Conservation (phyloP, 495 filamentous ascomycete species). For the Tuber umbilicatum region DNA sequence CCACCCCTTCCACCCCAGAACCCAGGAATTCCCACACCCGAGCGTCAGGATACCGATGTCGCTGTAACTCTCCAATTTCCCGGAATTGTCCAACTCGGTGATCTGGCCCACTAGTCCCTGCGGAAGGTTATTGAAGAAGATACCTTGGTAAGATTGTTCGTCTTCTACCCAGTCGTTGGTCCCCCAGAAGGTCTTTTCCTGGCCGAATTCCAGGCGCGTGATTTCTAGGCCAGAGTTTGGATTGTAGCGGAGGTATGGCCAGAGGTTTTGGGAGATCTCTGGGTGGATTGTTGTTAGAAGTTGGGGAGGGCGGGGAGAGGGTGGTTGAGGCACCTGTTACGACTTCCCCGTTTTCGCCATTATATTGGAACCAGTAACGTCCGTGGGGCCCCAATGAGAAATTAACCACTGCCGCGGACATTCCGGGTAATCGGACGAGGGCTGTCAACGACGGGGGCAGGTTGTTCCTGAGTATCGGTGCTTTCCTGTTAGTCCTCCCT, state of each 20-base stretch:
- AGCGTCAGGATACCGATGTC: constrained; percentile 22
- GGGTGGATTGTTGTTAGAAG: not conserved
- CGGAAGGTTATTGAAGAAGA: constrained; percentile 23
- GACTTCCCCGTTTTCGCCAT: constrained; percentile 21
- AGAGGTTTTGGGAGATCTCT: constrained; percentile 26
- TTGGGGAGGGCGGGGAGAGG: not conserved
- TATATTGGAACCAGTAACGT: constrained; percentile 29
- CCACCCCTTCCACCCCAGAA: constrained; percentile 26
- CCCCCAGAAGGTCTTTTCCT: constrained; percentile 20
- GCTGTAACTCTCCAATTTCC: constrained; percentile 13
- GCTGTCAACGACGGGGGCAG: constrained; percentile 20
- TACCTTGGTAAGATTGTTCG: constrained; percentile 21
- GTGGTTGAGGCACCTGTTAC: constrained; percentile 10
- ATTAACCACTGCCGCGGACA: constrained; percentile 22
- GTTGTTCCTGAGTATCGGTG: constrained; percentile 16
- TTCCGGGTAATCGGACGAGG: constrained; percentile 20
- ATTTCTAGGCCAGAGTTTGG: not conserved
- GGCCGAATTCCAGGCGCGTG: constrained; percentile 21
- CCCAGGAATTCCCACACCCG: constrained; percentile 23
- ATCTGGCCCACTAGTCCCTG: constrained; percentile 21
- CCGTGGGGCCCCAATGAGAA: constrained; percentile 23
- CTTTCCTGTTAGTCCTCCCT: not conserved
- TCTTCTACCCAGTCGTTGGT: constrained; percentile 19
- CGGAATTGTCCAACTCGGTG: constrained; percentile 13
- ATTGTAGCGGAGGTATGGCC: constrained; percentile 24